phyloP scores from a whole-genome alignment of 768 basidiomycete genomes.

The Mycena metata region DNA sequence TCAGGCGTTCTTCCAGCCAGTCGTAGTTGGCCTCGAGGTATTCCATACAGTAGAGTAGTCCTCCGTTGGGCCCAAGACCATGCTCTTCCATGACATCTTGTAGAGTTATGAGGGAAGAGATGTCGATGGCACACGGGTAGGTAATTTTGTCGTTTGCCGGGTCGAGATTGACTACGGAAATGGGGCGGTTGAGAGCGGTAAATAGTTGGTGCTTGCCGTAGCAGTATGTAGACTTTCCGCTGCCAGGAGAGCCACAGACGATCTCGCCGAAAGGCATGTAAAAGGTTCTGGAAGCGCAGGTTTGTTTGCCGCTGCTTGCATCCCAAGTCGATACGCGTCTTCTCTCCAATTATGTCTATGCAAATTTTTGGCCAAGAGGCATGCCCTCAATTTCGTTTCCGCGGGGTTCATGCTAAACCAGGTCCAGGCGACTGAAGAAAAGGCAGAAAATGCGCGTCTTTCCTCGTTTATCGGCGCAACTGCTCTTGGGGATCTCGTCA shows the following conservation, averaged over 20 bases:
- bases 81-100: conserved; percentile 88
- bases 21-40: no score
- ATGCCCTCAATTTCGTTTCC: conserved; percentile 2
- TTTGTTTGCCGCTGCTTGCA: neutral
- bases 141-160: conserved; percentile 92
- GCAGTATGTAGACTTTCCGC: conserved; percentile 91
- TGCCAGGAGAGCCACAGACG: conserved; percentile 88
- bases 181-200: conserved; percentile 86
- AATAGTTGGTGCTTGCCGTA: conserved; percentile 93
- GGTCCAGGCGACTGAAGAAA: conserved; percentile 87
- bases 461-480: conserved; percentile 98
- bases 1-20: conserved; percentile 80
- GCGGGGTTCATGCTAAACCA: neutral
- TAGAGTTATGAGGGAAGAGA: conserved; percentile 89
- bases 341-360: conserved; percentile 65
- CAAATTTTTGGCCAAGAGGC: conserved; percentile 81
- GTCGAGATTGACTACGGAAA: conserved; percentile 94
- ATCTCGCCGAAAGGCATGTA: conserved; percentile 94
- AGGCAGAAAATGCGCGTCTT: conserved; percentile 97
- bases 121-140: conserved; percentile 93
- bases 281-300: no score
- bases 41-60: no score
- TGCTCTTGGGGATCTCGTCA: conserved; percentile 97
- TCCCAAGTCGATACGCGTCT: conserved; percentile 26
- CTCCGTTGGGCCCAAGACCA: conserved; percentile 92